Base-by-base conservation (phyloP, 352 stramenopile species). In the Phytophthora multivora region DNA sequence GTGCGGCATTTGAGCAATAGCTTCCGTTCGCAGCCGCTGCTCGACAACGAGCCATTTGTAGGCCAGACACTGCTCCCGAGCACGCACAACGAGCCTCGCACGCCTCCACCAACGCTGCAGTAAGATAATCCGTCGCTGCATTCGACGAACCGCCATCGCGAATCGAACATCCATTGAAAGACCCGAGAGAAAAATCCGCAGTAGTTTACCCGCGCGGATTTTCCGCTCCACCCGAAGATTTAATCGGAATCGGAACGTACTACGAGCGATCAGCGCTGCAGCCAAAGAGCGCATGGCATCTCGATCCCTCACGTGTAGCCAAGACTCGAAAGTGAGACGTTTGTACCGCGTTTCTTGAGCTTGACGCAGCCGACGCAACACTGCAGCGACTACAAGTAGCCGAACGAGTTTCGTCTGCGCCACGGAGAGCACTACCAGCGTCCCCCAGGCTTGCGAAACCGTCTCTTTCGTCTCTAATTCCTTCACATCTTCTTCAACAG, bases 31-130 rank as follows among this genome's bases (percentile, higher is more conserved):
- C 31, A 89, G 19, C 0, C 71, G 64, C 3, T 70, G 65, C 58
- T 89, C 80, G 15, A 88, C 64, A 9, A 36, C 43, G 38, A 83
- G 28, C 80, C 80, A 89, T 38, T 88, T 84, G 62, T 80, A 63
- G 26, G 71, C 81, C 33, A 88, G 46, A 12, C 69, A 73, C 35
- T 88, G 73, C 42, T 88, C 75, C 2, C 80, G 60, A 5, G 77
- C 80, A 2, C 59, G 64, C 18, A 88, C 76, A 55, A 89, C 81
- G 31, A 88, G 75, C 36, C 81, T 68, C 9, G 79, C 61, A 38
- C 78, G 75, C 6, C 77, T 71, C 80, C 80, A 89, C 80, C 80
- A 89, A 51, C 78, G 78, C 65, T 89, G 80, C 11, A 89, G 70
- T 33, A 73, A 43, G 48, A 71, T 65, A 56, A 86, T 69, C 36